Percentiles rank a stretch among this genome's conserved stretches.
Evolutionary conservation across 345 rosid species (phyloP).

Genomic region (Excoecaria cochinchinensis): DNA sequence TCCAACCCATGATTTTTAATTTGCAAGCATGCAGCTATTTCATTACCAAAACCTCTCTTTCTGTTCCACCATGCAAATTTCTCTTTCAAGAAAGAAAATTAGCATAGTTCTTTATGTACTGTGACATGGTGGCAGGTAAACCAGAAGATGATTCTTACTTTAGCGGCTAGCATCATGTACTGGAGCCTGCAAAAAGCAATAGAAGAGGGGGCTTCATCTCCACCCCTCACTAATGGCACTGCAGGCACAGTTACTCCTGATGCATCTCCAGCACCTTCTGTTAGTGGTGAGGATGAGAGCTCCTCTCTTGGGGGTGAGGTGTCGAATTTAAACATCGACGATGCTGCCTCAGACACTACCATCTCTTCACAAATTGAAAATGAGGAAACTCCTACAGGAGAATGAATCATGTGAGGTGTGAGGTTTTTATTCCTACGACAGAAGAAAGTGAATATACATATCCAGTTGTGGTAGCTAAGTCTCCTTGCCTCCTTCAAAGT

Average conservation of each 20-base stretch:
- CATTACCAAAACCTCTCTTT: background rate
- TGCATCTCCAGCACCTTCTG: conserved; percentile 67
- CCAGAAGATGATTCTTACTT: conserved; percentile 85
- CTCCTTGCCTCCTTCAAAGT: background rate
- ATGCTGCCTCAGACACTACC: conserved; percentile 57
- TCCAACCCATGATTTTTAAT: background rate
- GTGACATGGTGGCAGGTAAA: conserved; percentile 57
- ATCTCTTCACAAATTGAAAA: conserved; percentile 49
- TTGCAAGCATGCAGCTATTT: too few relatives aligned
- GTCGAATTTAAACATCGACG: conserved; percentile 55
- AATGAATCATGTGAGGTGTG: conserved; percentile 4
- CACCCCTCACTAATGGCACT: conserved; percentile 35
- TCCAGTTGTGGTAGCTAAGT: background rate
- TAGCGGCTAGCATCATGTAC: conserved; percentile 90
- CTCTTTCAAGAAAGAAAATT: background rate
- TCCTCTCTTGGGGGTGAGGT: conserved; percentile 62
- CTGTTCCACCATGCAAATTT: too few relatives aligned
- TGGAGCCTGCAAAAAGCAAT: conserved; percentile 68
- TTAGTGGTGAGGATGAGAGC: conserved; percentile 68
- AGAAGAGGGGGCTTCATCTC: conserved; percentile 55
- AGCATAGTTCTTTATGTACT: background rate
- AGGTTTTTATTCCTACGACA: background rate
- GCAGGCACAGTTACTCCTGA: conserved; percentile 44
- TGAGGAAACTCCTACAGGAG: conserved; percentile 37
- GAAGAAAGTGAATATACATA: conserved; percentile 7